Conservation (phyloP, 225 moss, liverwort and hornwort genomes). For the Anthoceros angustus region DNA sequence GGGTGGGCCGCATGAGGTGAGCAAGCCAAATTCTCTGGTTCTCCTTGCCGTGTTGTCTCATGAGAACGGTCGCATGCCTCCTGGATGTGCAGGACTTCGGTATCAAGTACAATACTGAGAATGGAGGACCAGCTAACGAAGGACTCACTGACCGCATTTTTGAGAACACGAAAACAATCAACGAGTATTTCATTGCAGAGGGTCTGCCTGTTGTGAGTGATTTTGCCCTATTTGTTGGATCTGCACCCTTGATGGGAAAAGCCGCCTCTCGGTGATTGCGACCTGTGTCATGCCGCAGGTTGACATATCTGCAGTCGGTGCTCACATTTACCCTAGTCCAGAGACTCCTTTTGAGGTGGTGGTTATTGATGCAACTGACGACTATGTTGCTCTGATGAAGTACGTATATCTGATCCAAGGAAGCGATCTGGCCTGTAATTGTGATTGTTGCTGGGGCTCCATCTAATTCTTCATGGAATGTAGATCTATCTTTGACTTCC, state of each 20-base stretch:
- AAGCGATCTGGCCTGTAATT: background rate
- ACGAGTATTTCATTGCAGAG: constrained; percentile 44
- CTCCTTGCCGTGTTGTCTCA: too few relatives aligned
- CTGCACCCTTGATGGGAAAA: background rate
- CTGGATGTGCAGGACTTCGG: constrained; percentile 61
- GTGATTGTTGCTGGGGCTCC: background rate
- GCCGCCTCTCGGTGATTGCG: background rate
- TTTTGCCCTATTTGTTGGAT: background rate
- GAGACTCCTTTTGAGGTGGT: constrained; percentile 62
- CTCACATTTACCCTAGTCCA: constrained; percentile 58
- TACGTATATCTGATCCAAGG: constrained; percentile 16
- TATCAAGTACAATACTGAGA: constrained; percentile 97
- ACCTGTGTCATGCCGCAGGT: constrained; percentile 21
- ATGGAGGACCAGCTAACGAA: constrained; percentile 94
- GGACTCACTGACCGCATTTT: constrained; percentile 68
- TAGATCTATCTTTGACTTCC: constrained; percentile 76
- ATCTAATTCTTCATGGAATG: too few relatives aligned
- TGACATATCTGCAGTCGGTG: constrained; percentile 55
- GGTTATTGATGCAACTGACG: constrained; percentile 84
- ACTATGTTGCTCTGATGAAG: constrained; percentile 83
- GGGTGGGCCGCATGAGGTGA: constrained; percentile 85
- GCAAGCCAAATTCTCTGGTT: background rate
- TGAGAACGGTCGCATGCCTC: constrained; percentile 6
- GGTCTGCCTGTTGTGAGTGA: constrained; percentile 57
- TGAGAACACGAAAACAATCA: constrained; percentile 55